Conservation (phyloP, 495 filamentous ascomycete genomes). For the Monascus purpureus region DNA sequence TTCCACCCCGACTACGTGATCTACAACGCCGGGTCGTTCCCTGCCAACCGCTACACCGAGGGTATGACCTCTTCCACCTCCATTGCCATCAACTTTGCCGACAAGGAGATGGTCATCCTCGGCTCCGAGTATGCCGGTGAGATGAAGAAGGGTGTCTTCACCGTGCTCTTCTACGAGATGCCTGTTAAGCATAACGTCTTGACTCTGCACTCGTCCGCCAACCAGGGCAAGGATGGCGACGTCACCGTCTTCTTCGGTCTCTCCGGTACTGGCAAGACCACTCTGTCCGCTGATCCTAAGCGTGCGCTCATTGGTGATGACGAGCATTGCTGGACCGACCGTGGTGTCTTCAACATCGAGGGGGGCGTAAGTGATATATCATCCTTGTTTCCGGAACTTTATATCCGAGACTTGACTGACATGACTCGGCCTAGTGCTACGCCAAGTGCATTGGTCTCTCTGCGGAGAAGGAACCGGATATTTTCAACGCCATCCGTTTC, state of each 20-base stretch:
- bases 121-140: constrained; percentile 98
- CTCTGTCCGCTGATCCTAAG: constrained; percentile 91
- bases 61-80: constrained; percentile 95
- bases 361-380: constrained; percentile 41
- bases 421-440: constrained; percentile 46
- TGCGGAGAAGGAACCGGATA: constrained; percentile 97
- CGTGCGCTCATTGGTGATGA: constrained; percentile 94
- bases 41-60: constrained; percentile 93
- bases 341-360: constrained; percentile 98
- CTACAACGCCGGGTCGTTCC: constrained; percentile 98
- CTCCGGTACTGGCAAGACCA: constrained; percentile 97
- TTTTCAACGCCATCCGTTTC: constrained; percentile 91
- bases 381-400: constrained; percentile 3
- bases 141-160: constrained; percentile 99
- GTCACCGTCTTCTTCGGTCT: constrained; percentile 99
- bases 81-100: constrained; percentile 76
- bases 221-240: constrained; percentile 76
- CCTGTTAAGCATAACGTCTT: constrained; percentile 98
- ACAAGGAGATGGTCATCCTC: constrained; percentile 96
- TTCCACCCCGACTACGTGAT: constrained; percentile 99
- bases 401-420: background rate
- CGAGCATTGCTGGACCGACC: constrained; percentile 98
- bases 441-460: constrained; percentile 98
- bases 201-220: constrained; percentile 89
- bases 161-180: constrained; percentile 99